Evolutionary conservation across 345 rosid species (phyloP), one percentile per base, ranked within the genome.

Genomic region (Bruguiera gymnorhiza): DNA sequence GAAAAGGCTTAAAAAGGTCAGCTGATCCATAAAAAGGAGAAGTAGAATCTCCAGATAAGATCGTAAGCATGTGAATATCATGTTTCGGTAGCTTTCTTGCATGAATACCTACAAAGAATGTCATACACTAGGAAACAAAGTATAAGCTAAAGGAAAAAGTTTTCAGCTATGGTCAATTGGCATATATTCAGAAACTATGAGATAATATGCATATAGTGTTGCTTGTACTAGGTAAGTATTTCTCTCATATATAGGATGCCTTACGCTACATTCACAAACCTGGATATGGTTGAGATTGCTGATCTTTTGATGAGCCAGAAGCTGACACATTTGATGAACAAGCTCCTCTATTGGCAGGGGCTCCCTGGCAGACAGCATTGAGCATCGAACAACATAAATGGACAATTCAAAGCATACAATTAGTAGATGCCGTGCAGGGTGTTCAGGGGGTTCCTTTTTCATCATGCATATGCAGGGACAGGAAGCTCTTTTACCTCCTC

Each of bases 271-370:
- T 55, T 31, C 48, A 83, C 85, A 68, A 81, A 89, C 95, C 95
- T 85, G 92, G 74, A 78, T 62, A 76, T 6, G 81, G 71, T 57
- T 70, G 81, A 78, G 69, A 74, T 11, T 60, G 76, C 68, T 69
- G 83, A 71, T 84, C 87, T 67, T 81, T 83, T 48, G 85, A 70
- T 67, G 90, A 79, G 71, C 78, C 72, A 68, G 79, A 79, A 62
- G 78, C 83, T 5, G 86, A 85, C 55, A 74, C 52, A 71, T 77
- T 73, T 67, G 84, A 79, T 6, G 85, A 78, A 66, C 78, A 80
- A 27, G 69, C 39, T 70, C 71, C 88, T 10, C 55, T 48, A 74
- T 67, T 77, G 46, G 68, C 55, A 70, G 50, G 34, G 50, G 53
- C 67, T 68, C 68, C 80, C 91, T 86, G 83, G 65, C 24, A 65